A percentile compares a stretch with the other conserved stretches of the same genome.
phyloP scores from a whole-genome alignment of 306 rosid genomes.

The Gastrolobium bilobum region DNA sequence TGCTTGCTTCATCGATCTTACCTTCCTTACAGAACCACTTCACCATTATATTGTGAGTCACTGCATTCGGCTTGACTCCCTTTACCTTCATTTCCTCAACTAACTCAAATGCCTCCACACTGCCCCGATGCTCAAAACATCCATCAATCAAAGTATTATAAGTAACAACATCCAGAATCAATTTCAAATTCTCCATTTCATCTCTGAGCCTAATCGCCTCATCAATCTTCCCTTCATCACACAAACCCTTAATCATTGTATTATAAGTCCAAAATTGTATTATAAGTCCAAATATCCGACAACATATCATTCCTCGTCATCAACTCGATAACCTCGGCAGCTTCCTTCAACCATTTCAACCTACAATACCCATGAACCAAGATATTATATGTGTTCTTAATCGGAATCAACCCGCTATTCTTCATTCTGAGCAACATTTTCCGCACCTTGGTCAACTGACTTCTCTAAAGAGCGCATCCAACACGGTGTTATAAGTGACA shows the following conservation, averaged over 20 bases:
- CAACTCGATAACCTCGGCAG: slow-evolving; percentile 60
- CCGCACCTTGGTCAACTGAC: slow-evolving; percentile 64
- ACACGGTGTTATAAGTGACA: slow-evolving; percentile 72
- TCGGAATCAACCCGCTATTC: slow-evolving; percentile 56
- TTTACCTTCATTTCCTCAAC: slow-evolving; percentile 70
- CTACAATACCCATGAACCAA: slow-evolving; percentile 76
- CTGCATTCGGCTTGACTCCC: slow-evolving; percentile 67
- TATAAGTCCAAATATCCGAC: too few relatives aligned
- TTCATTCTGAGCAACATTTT: slow-evolving; percentile 70
- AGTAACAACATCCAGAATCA: slow-evolving; percentile 78
- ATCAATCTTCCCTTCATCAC: slow-evolving; percentile 65
- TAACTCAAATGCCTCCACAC: slow-evolving; percentile 60
- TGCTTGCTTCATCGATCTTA: slow-evolving; percentile 68
- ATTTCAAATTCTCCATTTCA: slow-evolving; percentile 73
- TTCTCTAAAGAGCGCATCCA: slow-evolving; percentile 49
- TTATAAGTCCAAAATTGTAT: slow-evolving; percentile 90
- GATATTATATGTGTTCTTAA: slow-evolving; percentile 61
- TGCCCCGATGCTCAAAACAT: slow-evolving; percentile 59
- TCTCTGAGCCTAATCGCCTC: slow-evolving; percentile 70
- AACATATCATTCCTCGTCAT: slow-evolving; percentile 62
- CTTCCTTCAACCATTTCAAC: slow-evolving; percentile 71
- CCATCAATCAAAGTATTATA: slow-evolving; percentile 89
- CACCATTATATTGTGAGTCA: slow-evolving; percentile 78
- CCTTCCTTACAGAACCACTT: slow-evolving; percentile 93
- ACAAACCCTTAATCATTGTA: slow-evolving; percentile 65